Base-by-base conservation (phyloP, 768 basidiomycete species). In the Vishniacozyma victoriae region DNA sequence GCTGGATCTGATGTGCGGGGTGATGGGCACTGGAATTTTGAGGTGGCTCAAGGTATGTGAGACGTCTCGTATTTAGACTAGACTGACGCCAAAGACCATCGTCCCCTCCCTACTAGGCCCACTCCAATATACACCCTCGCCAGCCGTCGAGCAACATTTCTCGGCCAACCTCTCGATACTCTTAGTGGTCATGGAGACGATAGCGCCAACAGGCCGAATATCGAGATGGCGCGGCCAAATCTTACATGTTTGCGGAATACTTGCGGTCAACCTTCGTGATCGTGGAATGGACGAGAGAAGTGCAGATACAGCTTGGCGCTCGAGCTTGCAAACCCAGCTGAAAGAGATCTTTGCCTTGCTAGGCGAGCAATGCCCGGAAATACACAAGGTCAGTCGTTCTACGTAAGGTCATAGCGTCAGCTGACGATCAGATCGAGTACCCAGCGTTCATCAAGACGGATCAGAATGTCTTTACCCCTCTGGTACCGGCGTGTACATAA, bases 41-140 rank as follows among this genome's bases (percentile, higher is more conserved):
- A 18, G 70, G 22, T 72, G 70, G 70, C 46, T 72, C 11, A 70
- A 69, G 57, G 70, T 67, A 36, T 48, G 62, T 35, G n/a, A 20
- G 9, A 13, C 9, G 22, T 14, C 20, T 41, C 1, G n/a, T 24
- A 11, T 23, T 23, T 40, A 41, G 7, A 3, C 15, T 16, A n/a
- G n/a, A 5, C 14, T 43, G 11, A 35, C 9, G 23, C 22, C n/a
- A 38, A 24, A 72, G 70, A 55, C 57, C 4, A 58, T 72, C 24
- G 63, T 72, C 9, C 70, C 70, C 0, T 35, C 62, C 23, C 54
- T 72, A 1, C 52, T 70, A 6, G 49, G 58, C 11, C 66, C 68
- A 3, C 54, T 68, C 5, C 52, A 54, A 36, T 60, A 55, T 29
- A 53, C 62, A 0, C 66, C 70, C 0, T 56, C 61, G 25, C 48